Percentiles rank a stretch among this genome's conserved stretches.
These are phyloP conservation scores for Aspergillus aculeatus DNA, from an alignment of 2,329 filamentous ascomycete species.

Conservation along the genomic window DNA sequence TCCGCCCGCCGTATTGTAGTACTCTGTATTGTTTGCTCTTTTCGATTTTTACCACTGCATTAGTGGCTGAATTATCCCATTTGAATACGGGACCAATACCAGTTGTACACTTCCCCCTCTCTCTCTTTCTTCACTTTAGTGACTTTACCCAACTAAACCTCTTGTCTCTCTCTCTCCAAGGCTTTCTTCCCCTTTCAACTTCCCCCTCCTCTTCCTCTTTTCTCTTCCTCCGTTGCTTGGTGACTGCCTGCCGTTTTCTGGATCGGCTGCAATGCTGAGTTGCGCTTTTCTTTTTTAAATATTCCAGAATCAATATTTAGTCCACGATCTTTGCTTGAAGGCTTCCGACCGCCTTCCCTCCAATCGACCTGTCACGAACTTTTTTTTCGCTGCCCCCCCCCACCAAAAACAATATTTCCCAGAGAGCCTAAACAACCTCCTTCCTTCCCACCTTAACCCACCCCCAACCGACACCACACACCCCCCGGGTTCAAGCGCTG, in stretches of 20 bases:
- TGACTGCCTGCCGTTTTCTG: conserved; percentile 11
- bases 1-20: not conserved
- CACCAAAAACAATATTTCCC: conserved; percentile 23
- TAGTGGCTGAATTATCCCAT: not conserved
- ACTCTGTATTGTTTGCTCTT: not conserved
- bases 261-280: conserved; percentile 27
- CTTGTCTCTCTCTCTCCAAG: not conserved
- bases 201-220: not conserved
- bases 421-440: conserved; percentile 17
- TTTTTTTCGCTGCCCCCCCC: conserved; percentile 16
- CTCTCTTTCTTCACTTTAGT: not conserved
- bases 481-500: conserved; percentile 16
- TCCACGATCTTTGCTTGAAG: not conserved
- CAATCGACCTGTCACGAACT: not conserved
- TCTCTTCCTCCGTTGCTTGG: conserved; percentile 12
- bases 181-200: not conserved
- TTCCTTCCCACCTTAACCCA: conserved; percentile 14
- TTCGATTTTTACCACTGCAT: not conserved
- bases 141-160: not conserved
- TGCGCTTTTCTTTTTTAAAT: conserved; percentile 9
- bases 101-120: not conserved
- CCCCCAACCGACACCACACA: conserved; percentile 14
- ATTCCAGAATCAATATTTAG: not conserved
- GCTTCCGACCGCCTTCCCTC: conserved; percentile 2
- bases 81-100: not conserved